Conservation (phyloP, 495 filamentous ascomycete species). For the Cudoniella acicularis region DNA sequence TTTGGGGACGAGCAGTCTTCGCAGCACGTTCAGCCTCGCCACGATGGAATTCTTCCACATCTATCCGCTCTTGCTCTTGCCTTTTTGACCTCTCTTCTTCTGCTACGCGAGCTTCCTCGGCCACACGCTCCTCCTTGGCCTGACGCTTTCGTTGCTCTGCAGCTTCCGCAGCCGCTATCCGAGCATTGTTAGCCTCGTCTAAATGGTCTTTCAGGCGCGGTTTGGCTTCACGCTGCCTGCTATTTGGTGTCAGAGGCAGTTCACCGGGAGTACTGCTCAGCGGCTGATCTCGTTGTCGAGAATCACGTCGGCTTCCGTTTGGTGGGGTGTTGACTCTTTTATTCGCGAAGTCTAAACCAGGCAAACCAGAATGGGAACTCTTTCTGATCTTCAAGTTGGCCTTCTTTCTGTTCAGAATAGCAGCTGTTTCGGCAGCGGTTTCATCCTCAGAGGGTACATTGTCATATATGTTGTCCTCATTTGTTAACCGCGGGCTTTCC, state of each 20-base stretch:
- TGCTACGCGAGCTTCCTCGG: constrained; percentile 12
- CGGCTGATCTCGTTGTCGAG: neutral
- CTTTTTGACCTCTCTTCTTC: constrained; percentile 11
- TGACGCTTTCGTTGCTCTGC: constrained; percentile 14
- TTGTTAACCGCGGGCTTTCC: neutral
- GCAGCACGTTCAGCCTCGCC: constrained; percentile 8
- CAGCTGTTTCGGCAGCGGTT: neutral
- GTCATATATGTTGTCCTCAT: constrained; percentile 22
- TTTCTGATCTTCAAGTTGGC: constrained; percentile 10
- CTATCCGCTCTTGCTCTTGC: constrained; percentile 16
- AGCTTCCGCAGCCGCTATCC: constrained; percentile 18
- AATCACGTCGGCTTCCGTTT: constrained; percentile 3
- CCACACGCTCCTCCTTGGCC: constrained; percentile 11
- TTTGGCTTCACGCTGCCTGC: constrained; percentile 16
- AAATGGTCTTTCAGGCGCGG: neutral
- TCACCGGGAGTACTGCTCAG: constrained; percentile 2
- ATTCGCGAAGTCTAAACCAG: constrained; percentile 11
- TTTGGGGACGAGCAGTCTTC: constrained; percentile 5
- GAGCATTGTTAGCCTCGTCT: constrained; percentile 16
- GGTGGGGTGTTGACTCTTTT: constrained; percentile 16
- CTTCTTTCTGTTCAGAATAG: constrained; percentile 12
- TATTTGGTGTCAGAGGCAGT: constrained; percentile 19
- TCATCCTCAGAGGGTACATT: constrained; percentile 18
- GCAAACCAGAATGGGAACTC: constrained; percentile 4
- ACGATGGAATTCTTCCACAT: constrained; percentile 12